Conservation (phyloP, 257 asterid species). For the Oldenlandia corymbosa region DNA sequence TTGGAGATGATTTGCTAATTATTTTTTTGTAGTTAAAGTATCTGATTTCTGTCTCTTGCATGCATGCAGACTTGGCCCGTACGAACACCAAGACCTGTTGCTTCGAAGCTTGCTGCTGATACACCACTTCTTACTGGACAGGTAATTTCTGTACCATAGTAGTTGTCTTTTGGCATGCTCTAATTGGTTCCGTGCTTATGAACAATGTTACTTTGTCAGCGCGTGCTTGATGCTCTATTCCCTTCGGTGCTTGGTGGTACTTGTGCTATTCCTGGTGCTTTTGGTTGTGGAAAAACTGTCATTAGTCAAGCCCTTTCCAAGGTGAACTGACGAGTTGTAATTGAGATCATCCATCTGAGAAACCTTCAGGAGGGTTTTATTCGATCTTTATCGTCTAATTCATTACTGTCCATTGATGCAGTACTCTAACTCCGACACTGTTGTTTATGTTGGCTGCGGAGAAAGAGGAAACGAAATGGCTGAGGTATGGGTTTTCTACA, state of each 20-base stretch:
- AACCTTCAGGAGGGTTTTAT: constrained; percentile 3
- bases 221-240: constrained; percentile 97
- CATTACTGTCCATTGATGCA: constrained; percentile 37
- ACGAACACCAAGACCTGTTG: constrained; percentile 96
- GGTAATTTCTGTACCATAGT: constrained; percentile 37
- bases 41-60: constrained; percentile 15
- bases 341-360: not conserved
- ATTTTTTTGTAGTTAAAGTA: not conserved
- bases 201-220: constrained; percentile 46
- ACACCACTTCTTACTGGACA: constrained; percentile 99
- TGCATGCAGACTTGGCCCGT: constrained; percentile 90
- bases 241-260: constrained; percentile 99
- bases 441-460: constrained; percentile 98
- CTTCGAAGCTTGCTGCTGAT: constrained; percentile 94
- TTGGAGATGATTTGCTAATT: not conserved
- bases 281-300: constrained; percentile 99
- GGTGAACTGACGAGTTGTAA: constrained; percentile 35
- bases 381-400: constrained; percentile 15
- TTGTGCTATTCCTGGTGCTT: constrained; percentile 99
- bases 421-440: constrained; percentile 97
- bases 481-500: constrained; percentile 50
- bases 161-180: not conserved
- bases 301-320: constrained; percentile 99
- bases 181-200: constrained; percentile 15
- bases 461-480: constrained; percentile 99